Base-by-base conservation (phyloP, 106 monocot genomes). In the Agapanthus africanus region DNA sequence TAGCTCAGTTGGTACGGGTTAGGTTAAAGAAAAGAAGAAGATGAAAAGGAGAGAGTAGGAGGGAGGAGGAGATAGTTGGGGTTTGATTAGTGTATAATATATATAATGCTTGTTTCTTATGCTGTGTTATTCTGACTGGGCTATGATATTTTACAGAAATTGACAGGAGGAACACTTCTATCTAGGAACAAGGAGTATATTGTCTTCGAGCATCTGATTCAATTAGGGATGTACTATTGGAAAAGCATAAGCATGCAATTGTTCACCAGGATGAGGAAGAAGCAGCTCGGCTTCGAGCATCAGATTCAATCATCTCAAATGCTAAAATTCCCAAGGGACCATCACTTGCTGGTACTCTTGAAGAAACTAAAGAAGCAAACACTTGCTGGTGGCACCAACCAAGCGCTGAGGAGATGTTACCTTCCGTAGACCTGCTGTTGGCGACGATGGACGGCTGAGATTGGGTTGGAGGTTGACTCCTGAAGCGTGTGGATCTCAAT, bases 111-210 rank as follows among this genome's bases (percentile, higher is more conserved):
- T n/a, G n/a, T n/a, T n/a, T n/a, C n/a, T n/a, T n/a, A n/a, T n/a
- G n/a, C n/a, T 22, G 26, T 34, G 67, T 67, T 25, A 32, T 70
- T 39, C 70, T 70, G 28, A 54, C 23, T 56, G 15, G 0, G 3
- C 27, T 25, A 11, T 70, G 56, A 54, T n/a, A 26, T 61, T 66
- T 41, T 68, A 40, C 95, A 95, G 95, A 83, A 78, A 76, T 82
- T 95, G 81, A 91, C 95, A 49, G 91, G 95, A 35, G 95, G 95
- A 66, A 64, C 78, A 31, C 83, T 95, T 52, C 34, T 95, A 41
- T 95, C 95, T 36, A 81, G 95, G 76, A 95, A 95, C 83, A 91
- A 91, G 75, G 95, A 95, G 40, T 95, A 76, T 77, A 84, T 95
- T 65, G 86, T 95, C 21, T 78, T 95, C 42, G 94, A 94, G 71